Base-by-base conservation (phyloP, 306 rosid species). In the Prunus armeniaca region DNA sequence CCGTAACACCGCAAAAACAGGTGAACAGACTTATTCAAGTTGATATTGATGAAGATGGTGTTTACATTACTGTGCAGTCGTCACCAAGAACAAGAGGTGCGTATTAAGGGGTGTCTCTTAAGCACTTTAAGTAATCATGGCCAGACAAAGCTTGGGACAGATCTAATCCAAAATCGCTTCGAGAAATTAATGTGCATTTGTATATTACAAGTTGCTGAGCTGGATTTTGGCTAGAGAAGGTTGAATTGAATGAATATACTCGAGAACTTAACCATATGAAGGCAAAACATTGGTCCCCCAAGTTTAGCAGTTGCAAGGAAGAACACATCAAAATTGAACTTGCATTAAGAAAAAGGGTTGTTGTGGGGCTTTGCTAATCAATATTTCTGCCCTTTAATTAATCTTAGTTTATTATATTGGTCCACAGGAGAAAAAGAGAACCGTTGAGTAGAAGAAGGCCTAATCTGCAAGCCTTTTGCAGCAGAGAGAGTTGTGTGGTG, bases 111-210 rank as follows among this genome's bases (percentile, higher is more conserved):
- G 79, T 60, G 67, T 79, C n/a, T 70, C 82, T 58, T 72, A 75
- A 65, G 75, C 79, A 51, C 83, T 79, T 67, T 73, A 7, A 25
- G 79, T 67, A 75, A 79, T 77, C 71, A 76, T 72, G 80, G 81
- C 80, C 86, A 91, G 88, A 82, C 87, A 86, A 28, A 30, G 71
- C 69, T 78, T 81, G 86, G 83, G 90, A 87, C 90, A 89, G 76
- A 89, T 88, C 87, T 84, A 80, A 84, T 87, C 89, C 90, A 78
- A 67, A 86, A 77, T 82, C 87, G 75, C 69, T 76, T 34, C 32
- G 64, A 65, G 79, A 80, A 71, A 68, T 80, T 82, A 76, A 65
- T 76, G 65, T 80, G 50, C 27, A 49, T 79, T 83, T 80, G 82
- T 84, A 25, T 45, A 52, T 45, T 67, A 56, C 74, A 76, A 79